Percentiles rank a stretch among this genome's conserved stretches.
phyloP scores from a whole-genome alignment of 805 yeast species.

The Wickerhamiella bombiphila region DNA sequence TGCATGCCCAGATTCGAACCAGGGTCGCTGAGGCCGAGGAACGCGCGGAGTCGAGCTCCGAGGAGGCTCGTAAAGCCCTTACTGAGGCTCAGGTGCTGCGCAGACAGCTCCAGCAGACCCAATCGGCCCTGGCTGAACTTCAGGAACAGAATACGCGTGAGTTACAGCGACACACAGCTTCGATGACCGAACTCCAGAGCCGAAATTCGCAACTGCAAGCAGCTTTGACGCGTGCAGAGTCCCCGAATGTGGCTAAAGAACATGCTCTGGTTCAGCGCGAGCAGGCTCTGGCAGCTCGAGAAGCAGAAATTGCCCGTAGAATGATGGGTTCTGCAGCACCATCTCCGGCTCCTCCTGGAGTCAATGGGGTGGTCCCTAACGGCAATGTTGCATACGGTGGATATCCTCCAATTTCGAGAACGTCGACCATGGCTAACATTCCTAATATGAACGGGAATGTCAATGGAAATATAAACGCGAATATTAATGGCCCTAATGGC shows the following conservation, averaged over 20 bases:
- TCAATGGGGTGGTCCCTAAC: no score
- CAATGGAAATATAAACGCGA: no score
- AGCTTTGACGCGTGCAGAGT: conserved; percentile 1
- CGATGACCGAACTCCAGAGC: background rate
- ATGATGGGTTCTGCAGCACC: no score
- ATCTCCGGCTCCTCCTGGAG: no score
- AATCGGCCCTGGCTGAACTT: background rate
- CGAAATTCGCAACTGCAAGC: background rate
- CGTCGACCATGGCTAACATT: no score
- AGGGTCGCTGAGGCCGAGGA: background rate
- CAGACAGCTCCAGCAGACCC: background rate
- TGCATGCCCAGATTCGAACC: background rate
- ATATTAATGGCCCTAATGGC: no score
- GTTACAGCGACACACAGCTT: background rate
- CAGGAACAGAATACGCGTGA: no score
- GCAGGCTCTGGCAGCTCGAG: conserved; percentile 9
- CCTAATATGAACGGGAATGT: no score
- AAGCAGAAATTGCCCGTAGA: background rate
- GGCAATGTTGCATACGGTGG: no score
- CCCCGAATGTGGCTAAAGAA: conserved; percentile 6
- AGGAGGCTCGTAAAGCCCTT: background rate
- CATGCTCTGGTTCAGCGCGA: conserved; percentile 14
- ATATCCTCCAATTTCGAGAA: no score
- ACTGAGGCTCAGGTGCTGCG: background rate
- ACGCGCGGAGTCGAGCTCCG: background rate